A percentile compares a stretch with the other conserved stretches of the same genome.
Conservation (phyloP, 2,329 filamentous ascomycete species). For the Penicillium sp. region DNA sequence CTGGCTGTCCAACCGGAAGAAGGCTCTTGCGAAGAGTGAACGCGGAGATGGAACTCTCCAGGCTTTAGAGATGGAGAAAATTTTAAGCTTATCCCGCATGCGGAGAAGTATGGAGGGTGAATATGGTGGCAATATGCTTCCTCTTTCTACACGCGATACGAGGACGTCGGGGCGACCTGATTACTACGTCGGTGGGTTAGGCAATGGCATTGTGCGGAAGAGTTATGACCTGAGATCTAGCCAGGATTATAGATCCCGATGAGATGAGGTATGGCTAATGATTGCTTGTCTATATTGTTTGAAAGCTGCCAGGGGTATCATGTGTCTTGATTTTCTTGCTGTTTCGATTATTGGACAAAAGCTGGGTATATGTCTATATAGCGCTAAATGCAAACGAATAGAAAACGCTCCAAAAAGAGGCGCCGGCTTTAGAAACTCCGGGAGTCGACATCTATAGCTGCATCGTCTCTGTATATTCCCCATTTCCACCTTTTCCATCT, state of each 20-base stretch:
- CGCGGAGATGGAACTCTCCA: constrained; percentile 9
- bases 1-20: constrained; percentile 23
- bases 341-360: constrained; percentile 4
- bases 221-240: constrained; percentile 21
- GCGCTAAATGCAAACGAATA: neutral
- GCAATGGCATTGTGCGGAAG: constrained; percentile 11
- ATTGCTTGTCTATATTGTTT: neutral
- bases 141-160: constrained; percentile 28
- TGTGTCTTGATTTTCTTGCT: neutral
- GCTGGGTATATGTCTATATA: constrained; percentile 7
- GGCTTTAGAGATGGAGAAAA: constrained; percentile 29
- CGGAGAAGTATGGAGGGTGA: constrained; percentile 27
- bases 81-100: constrained; percentile 24
- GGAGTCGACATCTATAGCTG: neutral
- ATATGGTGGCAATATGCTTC: constrained; percentile 28
- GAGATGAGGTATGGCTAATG: constrained; percentile 9
- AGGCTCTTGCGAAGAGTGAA: neutral
- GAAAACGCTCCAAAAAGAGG: neutral
- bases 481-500: constrained; percentile 14
- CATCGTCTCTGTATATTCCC: constrained; percentile 6
- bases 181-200: constrained; percentile 12
- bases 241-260: constrained; percentile 19
- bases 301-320: neutral
- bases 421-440: neutral
- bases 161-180: constrained; percentile 9